Conservation (phyloP, 78 protist genomes). For the Dictyostelium citrinum region DNA sequence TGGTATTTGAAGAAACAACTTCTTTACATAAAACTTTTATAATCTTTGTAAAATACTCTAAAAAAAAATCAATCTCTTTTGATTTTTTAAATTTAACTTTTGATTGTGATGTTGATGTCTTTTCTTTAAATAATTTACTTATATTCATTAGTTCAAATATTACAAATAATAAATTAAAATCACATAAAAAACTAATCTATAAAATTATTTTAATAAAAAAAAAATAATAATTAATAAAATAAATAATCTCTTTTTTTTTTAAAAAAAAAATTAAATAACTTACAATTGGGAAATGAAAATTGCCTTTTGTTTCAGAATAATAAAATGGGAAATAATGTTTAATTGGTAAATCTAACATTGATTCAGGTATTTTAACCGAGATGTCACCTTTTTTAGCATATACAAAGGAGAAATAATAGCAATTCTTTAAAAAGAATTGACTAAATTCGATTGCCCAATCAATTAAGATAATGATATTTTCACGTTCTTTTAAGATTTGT, state of each 20-base stretch:
- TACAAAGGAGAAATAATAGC: neutral
- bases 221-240: neutral
- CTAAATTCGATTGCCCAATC: conserved; percentile 69
- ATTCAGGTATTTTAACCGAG: neutral
- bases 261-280: neutral
- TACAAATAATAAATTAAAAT: conserved; percentile 15
- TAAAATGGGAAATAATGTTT: conserved; percentile 29
- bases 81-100: neutral
- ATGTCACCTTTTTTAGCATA: neutral
- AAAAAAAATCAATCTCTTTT: neutral
- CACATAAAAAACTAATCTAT: conserved; percentile 67
- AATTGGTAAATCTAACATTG: neutral
- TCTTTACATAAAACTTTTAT: neutral
- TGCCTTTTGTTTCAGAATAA: conserved; percentile 1
- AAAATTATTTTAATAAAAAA: neutral
- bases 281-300: conserved; percentile 49
- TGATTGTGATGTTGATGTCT: neutral
- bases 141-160: conserved; percentile 31
- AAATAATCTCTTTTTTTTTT: neutral
- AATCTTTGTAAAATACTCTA: neutral
- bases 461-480: conserved; percentile 33
- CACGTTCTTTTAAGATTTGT: conserved; percentile 11
- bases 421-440: conserved; percentile 31
- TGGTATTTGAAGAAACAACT: neutral
- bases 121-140: conserved; percentile 31